Evolutionary conservation across 345 rosid species (phyloP).

Genomic region (Theobroma cacao): DNA sequence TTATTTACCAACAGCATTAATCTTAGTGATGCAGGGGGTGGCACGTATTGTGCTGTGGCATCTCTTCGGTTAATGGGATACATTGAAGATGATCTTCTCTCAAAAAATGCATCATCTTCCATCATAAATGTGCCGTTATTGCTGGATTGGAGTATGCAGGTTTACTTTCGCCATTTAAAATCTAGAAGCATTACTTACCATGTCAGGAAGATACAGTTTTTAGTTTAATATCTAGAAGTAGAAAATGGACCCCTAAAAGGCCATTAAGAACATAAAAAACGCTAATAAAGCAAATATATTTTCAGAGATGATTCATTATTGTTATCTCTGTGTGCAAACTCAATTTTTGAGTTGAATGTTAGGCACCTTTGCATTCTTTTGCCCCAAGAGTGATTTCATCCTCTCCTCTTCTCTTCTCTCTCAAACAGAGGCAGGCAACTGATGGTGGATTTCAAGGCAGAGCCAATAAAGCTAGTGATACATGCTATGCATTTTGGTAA

Average conservation of each 20-base stretch:
- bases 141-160: conserved; percentile 81
- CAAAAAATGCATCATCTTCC: conserved; percentile 40
- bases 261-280: not conserved
- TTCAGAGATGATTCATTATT: not conserved
- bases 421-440: conserved; percentile 65
- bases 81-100: conserved; percentile 59
- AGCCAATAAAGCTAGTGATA: conserved; percentile 81
- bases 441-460: conserved; percentile 97
- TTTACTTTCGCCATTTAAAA: conserved; percentile 19
- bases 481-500: conserved; percentile 98
- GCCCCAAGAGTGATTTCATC: not conserved
- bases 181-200: not conserved
- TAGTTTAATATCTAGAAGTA: not conserved
- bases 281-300: not conserved
- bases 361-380: not conserved
- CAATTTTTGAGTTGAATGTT: not conserved
- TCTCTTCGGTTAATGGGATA: conserved; percentile 84
- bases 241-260: not conserved
- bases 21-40: conserved; percentile 88
- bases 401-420: conserved; percentile 13
- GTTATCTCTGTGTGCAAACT: not conserved
- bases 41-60: conserved; percentile 88
- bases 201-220: not conserved
- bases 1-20: conserved; percentile 33
- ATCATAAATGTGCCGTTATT: conserved; percentile 46